These are phyloP conservation scores for Piloderma croceum DNA, from an alignment of 768 basidiomycete genomes.

Conservation along the genomic window DNA sequence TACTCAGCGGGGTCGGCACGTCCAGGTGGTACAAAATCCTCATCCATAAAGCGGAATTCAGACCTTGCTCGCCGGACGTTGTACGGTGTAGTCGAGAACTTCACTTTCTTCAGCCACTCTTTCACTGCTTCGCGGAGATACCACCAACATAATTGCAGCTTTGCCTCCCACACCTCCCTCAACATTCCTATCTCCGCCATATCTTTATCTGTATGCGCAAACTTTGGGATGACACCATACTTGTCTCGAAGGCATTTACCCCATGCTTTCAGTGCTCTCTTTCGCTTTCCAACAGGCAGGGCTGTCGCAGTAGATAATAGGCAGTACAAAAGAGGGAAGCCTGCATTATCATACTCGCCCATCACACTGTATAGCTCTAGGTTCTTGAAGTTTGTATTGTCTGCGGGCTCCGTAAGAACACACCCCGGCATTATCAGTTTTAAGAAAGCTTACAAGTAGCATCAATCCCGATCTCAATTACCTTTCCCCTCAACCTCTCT, in stretches of 20 bases:
- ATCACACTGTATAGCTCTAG: slow-evolving; percentile 21
- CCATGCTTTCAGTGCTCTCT: slow-evolving; percentile 13
- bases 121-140: slow-evolving; percentile 18
- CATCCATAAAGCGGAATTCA: slow-evolving; percentile 18
- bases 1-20: slow-evolving; percentile 15
- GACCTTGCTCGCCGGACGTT: slow-evolving; percentile 10
- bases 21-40: slow-evolving; percentile 13
- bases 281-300: slow-evolving; percentile 14
- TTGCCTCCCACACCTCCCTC: slow-evolving; percentile 3
- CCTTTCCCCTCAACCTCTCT: slow-evolving; percentile 1
- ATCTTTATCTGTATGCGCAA: slow-evolving; percentile 15
- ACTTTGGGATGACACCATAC: slow-evolving; percentile 8
- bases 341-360: slow-evolving; percentile 17
- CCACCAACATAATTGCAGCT: slow-evolving; percentile 21
- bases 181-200: slow-evolving; percentile 6
- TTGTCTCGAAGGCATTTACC: slow-evolving; percentile 6
- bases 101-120: slow-evolving; percentile 11
- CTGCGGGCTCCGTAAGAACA: neutral
- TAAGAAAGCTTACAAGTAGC: slow-evolving; percentile 13
- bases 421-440: neutral
- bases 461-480: slow-evolving; percentile 11
- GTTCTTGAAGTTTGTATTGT: slow-evolving; percentile 14
- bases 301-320: slow-evolving; percentile 18
- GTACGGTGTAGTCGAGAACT: slow-evolving; percentile 21
- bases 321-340: slow-evolving; percentile 19